A percentile compares a stretch with the other conserved stretches of the same genome.
Evolutionary conservation across 192 early-diverging fungal species (phyloP).

Genomic region (Globomyces pollinis-pini): DNA sequence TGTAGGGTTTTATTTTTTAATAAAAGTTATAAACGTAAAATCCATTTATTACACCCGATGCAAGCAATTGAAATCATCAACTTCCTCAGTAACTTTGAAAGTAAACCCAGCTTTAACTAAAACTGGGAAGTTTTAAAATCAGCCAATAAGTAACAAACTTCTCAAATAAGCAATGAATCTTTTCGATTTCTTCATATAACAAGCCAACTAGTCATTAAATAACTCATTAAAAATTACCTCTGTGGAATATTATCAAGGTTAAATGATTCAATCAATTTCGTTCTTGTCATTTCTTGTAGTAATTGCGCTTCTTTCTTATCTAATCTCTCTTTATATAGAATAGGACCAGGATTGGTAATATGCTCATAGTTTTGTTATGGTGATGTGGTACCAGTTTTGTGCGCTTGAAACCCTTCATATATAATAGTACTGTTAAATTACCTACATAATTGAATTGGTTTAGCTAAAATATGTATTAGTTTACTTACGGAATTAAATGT

Average conservation of each 20-base stretch:
- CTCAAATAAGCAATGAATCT: constrained; percentile 77
- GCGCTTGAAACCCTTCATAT: constrained; percentile 38
- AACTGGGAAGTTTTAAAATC: no score
- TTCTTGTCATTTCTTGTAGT: constrained; percentile 41
- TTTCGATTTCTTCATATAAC: constrained; percentile 64
- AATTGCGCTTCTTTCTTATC: constrained; percentile 22
- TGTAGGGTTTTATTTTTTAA: no score
- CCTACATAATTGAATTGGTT: not conserved
- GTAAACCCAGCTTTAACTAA: constrained; percentile 8
- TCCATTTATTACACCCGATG: no score
- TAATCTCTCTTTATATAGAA: constrained; percentile 49
- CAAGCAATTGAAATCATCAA: not conserved
- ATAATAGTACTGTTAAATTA: constrained; percentile 11
- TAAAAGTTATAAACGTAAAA: no score
- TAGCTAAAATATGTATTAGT: not conserved
- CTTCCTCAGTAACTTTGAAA: constrained; percentile 1
- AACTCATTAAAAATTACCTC: constrained; percentile 35
- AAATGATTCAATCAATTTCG: constrained; percentile 45
- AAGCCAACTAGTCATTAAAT: constrained; percentile 48
- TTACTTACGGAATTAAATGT: constrained; percentile 1
- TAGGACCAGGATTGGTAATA: constrained; percentile 67
- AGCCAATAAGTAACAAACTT: constrained; percentile 35
- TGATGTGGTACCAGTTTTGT: constrained; percentile 70
- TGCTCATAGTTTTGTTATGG: constrained; percentile 79
- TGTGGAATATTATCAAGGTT: constrained; percentile 61